phyloP scores from a whole-genome alignment of 345 rosid genomes.

The Heritiera littoralis region DNA sequence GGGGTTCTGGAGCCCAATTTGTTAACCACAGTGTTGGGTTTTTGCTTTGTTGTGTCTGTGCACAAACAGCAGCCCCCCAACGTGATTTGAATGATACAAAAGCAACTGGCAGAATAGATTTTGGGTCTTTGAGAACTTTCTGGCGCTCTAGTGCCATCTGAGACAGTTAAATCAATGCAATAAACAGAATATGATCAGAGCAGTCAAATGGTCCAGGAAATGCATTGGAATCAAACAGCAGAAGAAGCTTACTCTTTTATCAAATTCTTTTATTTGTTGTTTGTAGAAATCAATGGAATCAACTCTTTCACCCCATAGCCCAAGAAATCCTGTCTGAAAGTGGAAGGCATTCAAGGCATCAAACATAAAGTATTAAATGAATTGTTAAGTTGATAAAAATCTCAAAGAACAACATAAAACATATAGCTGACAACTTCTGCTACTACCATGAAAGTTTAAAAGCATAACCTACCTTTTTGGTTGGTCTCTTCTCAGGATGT shows the following conservation, averaged over 20 bases:
- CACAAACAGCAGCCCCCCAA: conserved; percentile 99
- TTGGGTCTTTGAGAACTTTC: conserved; percentile 66
- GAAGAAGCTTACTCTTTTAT: conserved; percentile 52
- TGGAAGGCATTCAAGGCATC: conserved; percentile 22
- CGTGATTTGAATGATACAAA: conserved; percentile 92
- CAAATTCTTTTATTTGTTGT: conserved; percentile 58
- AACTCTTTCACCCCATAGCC: conserved; percentile 78
- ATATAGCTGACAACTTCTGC: conserved; percentile 1
- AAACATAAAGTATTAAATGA: conserved; percentile 11
- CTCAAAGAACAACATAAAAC: conserved; percentile 7
- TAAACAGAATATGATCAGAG: conserved; percentile 7
- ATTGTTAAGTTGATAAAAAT: background rate
- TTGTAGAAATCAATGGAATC: conserved; percentile 85
- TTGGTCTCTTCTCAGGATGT: conserved; percentile 74
- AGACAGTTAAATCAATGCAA: conserved; percentile 15
- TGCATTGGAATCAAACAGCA: conserved; percentile 8
- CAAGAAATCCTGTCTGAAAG: conserved; percentile 80
- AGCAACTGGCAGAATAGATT: conserved; percentile 72
- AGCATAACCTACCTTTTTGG: conserved; percentile 55
- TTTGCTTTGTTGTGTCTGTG: conserved; percentile 96
- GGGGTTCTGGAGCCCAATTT: conserved; percentile 96
- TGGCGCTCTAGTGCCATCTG: conserved; percentile 82
- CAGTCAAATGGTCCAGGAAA: conserved; percentile 13
- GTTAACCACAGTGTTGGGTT: conserved; percentile 92
- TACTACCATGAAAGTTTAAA: conserved; percentile 10